These are phyloP conservation scores for Sporobolomyces phaffii DNA, from an alignment of 768 basidiomycete species.

Conservation along the genomic window DNA sequence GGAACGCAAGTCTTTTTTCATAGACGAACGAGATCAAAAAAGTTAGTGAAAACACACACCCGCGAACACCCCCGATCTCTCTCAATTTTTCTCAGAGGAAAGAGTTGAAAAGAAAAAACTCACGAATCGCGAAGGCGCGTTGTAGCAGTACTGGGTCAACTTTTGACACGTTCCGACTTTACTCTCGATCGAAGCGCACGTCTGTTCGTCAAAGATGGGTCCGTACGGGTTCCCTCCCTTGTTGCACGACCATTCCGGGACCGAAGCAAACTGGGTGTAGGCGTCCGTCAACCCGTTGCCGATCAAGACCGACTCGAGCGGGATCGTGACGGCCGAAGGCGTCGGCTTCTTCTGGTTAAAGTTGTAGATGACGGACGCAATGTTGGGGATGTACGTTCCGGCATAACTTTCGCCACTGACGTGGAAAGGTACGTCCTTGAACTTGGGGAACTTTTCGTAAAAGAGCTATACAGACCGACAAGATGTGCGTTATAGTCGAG, in stretches of 20 bases:
- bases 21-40: no score
- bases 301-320: constrained; percentile 64
- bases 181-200: constrained; percentile 58
- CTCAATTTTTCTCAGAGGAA: constrained; percentile 64
- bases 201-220: constrained; percentile 61
- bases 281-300: constrained; percentile 58
- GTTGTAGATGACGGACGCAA: constrained; percentile 72
- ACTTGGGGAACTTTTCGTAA: constrained; percentile 68
- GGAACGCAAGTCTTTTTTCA: constrained; percentile 27
- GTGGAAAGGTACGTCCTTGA: constrained; percentile 65
- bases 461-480: constrained; percentile 55
- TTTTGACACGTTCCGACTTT: constrained; percentile 61
- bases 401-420: constrained; percentile 48
- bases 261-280: constrained; percentile 66
- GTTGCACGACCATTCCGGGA: constrained; percentile 71
- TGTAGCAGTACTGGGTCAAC: constrained; percentile 66
- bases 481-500: no score
- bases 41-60: no score
- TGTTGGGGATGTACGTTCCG: constrained; percentile 78
- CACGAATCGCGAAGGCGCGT: constrained; percentile 56
- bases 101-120: constrained; percentile 58
- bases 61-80: no score
- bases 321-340: constrained; percentile 26
- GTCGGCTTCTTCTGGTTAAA: constrained; percentile 58
- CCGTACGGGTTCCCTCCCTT: constrained; percentile 50